A percentile compares a stretch with the other conserved stretches of the same genome.
These are phyloP conservation scores for Umbelopsis vinacea DNA, from an alignment of 192 early-diverging fungal species.

Conservation along the genomic window DNA sequence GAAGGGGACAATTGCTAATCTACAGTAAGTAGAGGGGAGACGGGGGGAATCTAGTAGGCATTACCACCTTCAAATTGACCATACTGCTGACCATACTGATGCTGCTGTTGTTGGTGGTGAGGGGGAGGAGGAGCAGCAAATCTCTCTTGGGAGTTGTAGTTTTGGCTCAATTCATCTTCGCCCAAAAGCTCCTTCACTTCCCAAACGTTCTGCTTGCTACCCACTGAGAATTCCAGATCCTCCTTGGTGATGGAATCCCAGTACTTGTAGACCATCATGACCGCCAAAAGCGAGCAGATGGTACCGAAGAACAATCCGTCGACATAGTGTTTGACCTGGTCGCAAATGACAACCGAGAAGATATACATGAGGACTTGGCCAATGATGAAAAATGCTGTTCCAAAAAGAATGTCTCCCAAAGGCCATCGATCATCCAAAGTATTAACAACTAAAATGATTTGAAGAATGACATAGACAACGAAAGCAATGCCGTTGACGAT, in stretches of 20 bases:
- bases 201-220: constrained; percentile 78
- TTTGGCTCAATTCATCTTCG: constrained; percentile 51
- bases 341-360: constrained; percentile 83
- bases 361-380: constrained; percentile 86
- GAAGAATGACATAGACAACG: constrained; percentile 85
- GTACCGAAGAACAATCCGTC: constrained; percentile 97
- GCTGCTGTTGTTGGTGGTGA: constrained; percentile 35
- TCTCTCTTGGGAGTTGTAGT: constrained; percentile 24
- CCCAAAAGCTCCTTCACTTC: constrained; percentile 77
- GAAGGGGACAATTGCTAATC: not conserved
- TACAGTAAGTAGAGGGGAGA: not conserved
- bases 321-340: constrained; percentile 90
- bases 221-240: constrained; percentile 91
- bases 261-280: constrained; percentile 99
- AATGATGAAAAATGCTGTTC: constrained; percentile 82
- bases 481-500: constrained; percentile 84
- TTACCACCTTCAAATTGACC: constrained; percentile 33
- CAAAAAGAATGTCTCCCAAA: constrained; percentile 91
- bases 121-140: constrained; percentile 32
- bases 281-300: constrained; percentile 85
- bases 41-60: constrained; percentile 22
- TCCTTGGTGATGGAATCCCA: constrained; percentile 99
- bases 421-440: constrained; percentile 98
- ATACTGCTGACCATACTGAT: constrained; percentile 38
- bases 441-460: constrained; percentile 93